A percentile compares a stretch with the other conserved stretches of the same genome.
Conservation (phyloP, 495 filamentous ascomycete genomes). For the Annulohypoxylon stygium region DNA sequence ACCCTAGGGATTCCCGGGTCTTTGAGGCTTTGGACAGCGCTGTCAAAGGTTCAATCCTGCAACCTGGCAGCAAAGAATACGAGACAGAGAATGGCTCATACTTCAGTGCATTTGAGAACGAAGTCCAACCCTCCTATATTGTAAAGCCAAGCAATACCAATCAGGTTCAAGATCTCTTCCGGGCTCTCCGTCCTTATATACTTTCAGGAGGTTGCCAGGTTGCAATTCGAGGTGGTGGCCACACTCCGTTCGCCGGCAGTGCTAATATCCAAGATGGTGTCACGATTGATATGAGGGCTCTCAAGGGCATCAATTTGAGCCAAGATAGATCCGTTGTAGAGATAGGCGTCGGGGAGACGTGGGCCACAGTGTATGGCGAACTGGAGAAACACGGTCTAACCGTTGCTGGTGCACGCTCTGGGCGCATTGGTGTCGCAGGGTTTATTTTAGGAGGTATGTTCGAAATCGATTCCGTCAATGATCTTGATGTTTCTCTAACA, state of each 20-base stretch:
- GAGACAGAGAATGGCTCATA: background rate
- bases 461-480: background rate
- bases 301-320: too few relatives aligned
- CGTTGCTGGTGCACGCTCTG: background rate
- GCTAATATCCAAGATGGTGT: background rate
- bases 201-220: background rate
- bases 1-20: too few relatives aligned
- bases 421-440: background rate
- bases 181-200: background rate
- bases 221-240: background rate
- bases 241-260: background rate
- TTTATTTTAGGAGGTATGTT: background rate
- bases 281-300: too few relatives aligned
- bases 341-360: background rate
- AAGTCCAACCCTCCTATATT: background rate
- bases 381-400: background rate
- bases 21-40: too few relatives aligned
- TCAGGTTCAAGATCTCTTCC: background rate
- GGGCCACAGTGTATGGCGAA: background rate
- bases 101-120: constrained; percentile 1
- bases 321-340: too few relatives aligned
- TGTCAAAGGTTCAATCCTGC: background rate
- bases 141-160: background rate
- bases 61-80: background rate
- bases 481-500: background rate